Evolutionary conservation across 768 basidiomycete genomes (phyloP).

Genomic region (Kwoniella sp.): DNA sequence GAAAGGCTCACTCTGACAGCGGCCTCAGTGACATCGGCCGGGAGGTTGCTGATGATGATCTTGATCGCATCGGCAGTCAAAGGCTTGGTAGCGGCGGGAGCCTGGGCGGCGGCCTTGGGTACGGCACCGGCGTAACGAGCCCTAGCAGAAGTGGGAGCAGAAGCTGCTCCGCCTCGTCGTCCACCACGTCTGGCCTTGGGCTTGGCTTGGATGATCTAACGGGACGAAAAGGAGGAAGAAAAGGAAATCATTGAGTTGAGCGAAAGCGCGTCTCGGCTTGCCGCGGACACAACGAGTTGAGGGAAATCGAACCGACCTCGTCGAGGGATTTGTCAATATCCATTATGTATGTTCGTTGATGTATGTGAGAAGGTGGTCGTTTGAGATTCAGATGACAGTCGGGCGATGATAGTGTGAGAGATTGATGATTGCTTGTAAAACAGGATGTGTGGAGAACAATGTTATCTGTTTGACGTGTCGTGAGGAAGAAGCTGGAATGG

Average conservation of each 20-base stretch:
- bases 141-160: slow-evolving; percentile 50
- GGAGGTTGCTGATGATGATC: slow-evolving; percentile 94
- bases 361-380: not conserved
- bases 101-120: slow-evolving; percentile 37
- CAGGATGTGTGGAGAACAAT: not conserved
- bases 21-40: slow-evolving; percentile 84
- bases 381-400: too few species aligned
- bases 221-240: slow-evolving; percentile 2
- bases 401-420: not conserved
- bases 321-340: slow-evolving; percentile 56
- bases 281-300: slow-evolving; percentile 1
- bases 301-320: slow-evolving; percentile 43
- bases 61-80: slow-evolving; percentile 66
- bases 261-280: not conserved
- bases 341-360: slow-evolving; percentile 32
- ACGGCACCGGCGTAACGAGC: slow-evolving; percentile 57
- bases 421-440: not conserved
- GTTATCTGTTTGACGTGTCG: slow-evolving; percentile 1
- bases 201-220: slow-evolving; percentile 52
- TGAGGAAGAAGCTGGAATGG: not conserved
- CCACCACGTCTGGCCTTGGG: slow-evolving; percentile 41
- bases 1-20: slow-evolving; percentile 78
- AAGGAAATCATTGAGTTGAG: slow-evolving; percentile 9
- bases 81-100: slow-evolving; percentile 29
- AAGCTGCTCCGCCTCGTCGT: slow-evolving; percentile 30